Evolutionary conservation across 108 stramenopile genomes (phyloP).

Genomic region (Nitzschia sp.): DNA sequence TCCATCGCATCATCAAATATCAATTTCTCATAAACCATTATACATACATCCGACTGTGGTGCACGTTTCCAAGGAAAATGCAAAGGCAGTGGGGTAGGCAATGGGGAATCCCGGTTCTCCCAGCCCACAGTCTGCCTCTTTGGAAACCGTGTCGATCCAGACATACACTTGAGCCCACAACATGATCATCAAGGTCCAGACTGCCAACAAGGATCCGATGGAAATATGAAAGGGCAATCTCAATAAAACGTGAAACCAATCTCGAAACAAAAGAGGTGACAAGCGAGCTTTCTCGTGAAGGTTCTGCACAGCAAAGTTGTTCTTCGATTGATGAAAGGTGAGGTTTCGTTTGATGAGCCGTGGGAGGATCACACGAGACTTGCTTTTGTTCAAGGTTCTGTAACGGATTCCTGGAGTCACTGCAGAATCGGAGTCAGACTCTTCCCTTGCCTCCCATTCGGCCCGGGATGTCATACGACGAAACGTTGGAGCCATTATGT

Average conservation of each 20-base stretch:
- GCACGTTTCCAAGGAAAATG: conserved; percentile 77
- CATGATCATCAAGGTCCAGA: conserved; percentile 67
- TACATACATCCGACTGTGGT: conserved; percentile 71
- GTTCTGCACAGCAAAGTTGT: conserved; percentile 42
- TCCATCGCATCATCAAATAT: too few species aligned
- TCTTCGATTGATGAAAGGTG: conserved; percentile 63
- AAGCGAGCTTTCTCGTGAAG: neutral
- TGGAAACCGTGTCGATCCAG: conserved; percentile 38
- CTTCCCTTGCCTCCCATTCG: too few species aligned
- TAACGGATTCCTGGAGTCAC: neutral
- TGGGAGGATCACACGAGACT: conserved; percentile 32
- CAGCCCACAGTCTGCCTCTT: conserved; percentile 57
- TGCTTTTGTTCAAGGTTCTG: neutral
- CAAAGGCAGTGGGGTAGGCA: conserved; percentile 57
- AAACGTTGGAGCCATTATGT: too few species aligned
- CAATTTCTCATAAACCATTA: too few species aligned
- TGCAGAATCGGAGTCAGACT: neutral
- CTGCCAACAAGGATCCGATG: conserved; percentile 37
- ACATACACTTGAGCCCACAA: conserved; percentile 69
- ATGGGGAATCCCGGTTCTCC: conserved; percentile 42
- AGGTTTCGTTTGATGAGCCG: conserved; percentile 66
- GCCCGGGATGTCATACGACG: too few species aligned
- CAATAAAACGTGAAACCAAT: conserved; percentile 85
- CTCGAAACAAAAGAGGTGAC: conserved; percentile 31
- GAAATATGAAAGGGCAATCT: conserved; percentile 40